A percentile compares a stretch with the other conserved stretches of the same genome.
These are phyloP conservation scores for Croton setiger DNA, from an alignment of 441 rosid species.

Conservation along the genomic window DNA sequence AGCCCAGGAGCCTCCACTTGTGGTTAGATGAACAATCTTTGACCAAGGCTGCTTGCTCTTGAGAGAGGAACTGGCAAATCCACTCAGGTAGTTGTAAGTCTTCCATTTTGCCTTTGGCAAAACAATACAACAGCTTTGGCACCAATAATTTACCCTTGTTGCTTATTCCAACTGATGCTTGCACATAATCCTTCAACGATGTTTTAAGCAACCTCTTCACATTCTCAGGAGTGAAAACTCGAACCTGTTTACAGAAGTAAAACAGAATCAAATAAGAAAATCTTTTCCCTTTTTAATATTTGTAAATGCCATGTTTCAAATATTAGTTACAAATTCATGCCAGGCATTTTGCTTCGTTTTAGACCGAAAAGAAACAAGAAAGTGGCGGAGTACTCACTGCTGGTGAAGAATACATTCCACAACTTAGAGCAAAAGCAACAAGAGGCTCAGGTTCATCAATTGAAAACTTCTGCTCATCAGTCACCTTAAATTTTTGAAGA, in stretches of 20 bases:
- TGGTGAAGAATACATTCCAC: constrained; percentile 69
- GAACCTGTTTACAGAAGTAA: constrained; percentile 40
- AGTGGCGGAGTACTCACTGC: constrained; percentile 44
- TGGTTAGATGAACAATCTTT: constrained; percentile 40
- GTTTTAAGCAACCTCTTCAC: constrained; percentile 40
- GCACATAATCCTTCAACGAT: constrained; percentile 52
- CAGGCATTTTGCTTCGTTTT: not conserved
- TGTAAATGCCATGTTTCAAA: not conserved
- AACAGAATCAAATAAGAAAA: not conserved
- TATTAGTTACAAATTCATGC: not conserved
- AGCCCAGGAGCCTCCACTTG: constrained; percentile 45
- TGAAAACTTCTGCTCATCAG: constrained; percentile 46
- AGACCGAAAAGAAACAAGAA: not conserved
- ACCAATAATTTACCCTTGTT: constrained; percentile 49
- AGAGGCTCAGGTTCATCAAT: constrained; percentile 65
- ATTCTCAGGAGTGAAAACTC: constrained; percentile 52
- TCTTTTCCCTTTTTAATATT: not conserved
- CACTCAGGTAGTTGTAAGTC: constrained; percentile 49
- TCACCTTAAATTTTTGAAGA: constrained; percentile 51
- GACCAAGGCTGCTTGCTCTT: constrained; percentile 47
- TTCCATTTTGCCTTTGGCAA: constrained; percentile 42
- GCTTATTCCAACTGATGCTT: constrained; percentile 52
- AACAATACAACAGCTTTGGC: constrained; percentile 60
- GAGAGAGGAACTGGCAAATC: constrained; percentile 55
- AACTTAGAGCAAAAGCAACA: constrained; percentile 55